phyloP scores from a whole-genome alignment of 1,284 basidiomycete genomes.

The Dichomitus squalens region DNA sequence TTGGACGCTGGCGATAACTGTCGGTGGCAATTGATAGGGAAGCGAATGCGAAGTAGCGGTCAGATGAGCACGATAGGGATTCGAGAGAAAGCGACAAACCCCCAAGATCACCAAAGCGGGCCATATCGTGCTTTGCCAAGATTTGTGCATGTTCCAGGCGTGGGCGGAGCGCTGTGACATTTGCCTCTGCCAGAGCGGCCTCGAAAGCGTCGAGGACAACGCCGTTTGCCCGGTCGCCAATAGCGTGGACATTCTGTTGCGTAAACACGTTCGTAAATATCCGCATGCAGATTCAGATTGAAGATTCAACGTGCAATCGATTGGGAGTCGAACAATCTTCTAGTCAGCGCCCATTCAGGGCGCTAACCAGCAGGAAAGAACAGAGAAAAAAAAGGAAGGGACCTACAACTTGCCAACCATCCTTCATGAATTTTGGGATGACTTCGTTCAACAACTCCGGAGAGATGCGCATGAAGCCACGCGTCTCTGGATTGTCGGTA shows the following conservation, averaged over 20 bases:
- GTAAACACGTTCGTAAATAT: background rate
- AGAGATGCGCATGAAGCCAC: conserved; percentile 77
- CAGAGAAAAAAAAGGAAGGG: background rate
- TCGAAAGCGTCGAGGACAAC: conserved; percentile 86
- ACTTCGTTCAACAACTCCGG: conserved; percentile 63
- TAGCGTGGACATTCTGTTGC: conserved; percentile 82
- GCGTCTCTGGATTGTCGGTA: conserved; percentile 74
- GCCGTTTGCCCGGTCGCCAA: conserved; percentile 89
- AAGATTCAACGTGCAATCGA: background rate
- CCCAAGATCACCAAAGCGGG: conserved; percentile 74
- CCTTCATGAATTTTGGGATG: conserved; percentile 70
- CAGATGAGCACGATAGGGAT: background rate
- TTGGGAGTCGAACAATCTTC: background rate
- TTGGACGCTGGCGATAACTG: conserved; percentile 81
- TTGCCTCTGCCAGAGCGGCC: conserved; percentile 55
- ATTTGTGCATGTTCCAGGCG: conserved; percentile 93
- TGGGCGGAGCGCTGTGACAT: conserved; percentile 69
- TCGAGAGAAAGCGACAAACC: conserved; percentile 44
- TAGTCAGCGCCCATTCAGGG: background rate
- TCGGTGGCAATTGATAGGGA: background rate
- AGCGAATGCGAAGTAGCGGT: conserved; percentile 3
- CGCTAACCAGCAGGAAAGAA: background rate
- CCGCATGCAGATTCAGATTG: background rate
- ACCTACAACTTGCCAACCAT: conserved; percentile 83
- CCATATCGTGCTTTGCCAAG: conserved; percentile 71